phyloP scores from a whole-genome alignment of 441 rosid genomes.

The Jatropha multifida region DNA sequence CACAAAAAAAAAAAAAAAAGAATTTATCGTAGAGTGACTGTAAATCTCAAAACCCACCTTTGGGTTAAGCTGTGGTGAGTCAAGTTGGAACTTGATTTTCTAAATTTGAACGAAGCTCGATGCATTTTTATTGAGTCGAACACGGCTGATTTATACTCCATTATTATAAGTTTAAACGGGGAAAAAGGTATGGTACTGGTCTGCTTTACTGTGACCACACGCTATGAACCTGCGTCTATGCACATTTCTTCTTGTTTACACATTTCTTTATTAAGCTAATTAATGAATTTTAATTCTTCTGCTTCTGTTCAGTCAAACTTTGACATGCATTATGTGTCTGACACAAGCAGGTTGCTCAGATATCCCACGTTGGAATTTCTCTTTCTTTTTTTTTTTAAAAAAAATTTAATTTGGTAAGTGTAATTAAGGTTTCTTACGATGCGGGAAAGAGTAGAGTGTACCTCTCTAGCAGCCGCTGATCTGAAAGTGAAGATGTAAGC shows the following conservation, averaged over 20 bases:
- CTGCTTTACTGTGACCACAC: constrained; percentile 40
- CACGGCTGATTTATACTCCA: neutral
- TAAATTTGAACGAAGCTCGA: too few species aligned
- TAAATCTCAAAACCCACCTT: too few species aligned
- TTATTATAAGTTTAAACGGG: neutral
- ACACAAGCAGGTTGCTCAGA: constrained; percentile 4
- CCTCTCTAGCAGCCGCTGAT: constrained; percentile 87
- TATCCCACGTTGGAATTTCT: neutral
- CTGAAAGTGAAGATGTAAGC: constrained; percentile 94
- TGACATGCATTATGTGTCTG: constrained; percentile 5
- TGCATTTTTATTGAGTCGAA: too few species aligned
- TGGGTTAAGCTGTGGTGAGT: too few species aligned
- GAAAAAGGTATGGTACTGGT: constrained; percentile 34
- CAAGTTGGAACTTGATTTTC: too few species aligned
- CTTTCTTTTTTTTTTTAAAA: neutral
- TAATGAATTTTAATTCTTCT: neutral
- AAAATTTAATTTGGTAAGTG: too few species aligned
- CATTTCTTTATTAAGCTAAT: neutral
- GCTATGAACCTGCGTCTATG: neutral
- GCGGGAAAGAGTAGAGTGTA: constrained; percentile 14
- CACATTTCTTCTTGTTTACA: neutral
- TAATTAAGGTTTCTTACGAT: neutral
- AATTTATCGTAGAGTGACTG: too few species aligned
- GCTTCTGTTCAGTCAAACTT: constrained; percentile 21
- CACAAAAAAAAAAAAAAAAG: too few species aligned